phyloP scores from a whole-genome alignment of 441 rosid species.

The Syzygium malaccense region DNA sequence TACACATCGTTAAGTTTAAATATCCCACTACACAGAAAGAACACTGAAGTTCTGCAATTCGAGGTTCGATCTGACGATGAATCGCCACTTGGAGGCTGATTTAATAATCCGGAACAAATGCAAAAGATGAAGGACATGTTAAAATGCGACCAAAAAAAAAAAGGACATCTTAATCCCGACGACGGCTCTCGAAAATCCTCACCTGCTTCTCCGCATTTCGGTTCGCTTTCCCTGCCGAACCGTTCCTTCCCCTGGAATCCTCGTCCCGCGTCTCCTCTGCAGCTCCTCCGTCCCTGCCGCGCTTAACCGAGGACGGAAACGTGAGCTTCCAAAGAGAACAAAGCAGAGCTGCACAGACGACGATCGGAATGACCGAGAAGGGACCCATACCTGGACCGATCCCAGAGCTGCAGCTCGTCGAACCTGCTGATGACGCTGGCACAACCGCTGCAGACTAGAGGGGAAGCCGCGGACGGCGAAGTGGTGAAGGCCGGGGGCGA shows the following conservation, averaged over 20 bases:
- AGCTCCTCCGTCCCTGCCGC: neutral
- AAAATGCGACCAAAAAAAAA: no score
- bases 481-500: neutral
- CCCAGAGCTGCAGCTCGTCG: neutral
- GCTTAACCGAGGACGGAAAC: neutral
- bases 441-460: neutral
- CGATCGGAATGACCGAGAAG: neutral
- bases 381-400: neutral
- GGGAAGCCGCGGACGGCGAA: neutral
- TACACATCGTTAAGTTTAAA: neutral
- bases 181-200: rapidly evolving
- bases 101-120: neutral
- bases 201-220: neutral
- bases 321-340: neutral
- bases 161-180: neutral
- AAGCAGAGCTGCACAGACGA: neutral
- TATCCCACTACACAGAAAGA: neutral
- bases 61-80: neutral
- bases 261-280: neutral
- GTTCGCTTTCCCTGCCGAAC: neutral
- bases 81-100: neutral
- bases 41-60: neutral
- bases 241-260: neutral
- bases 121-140: neutral
- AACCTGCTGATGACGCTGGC: neutral